These are phyloP conservation scores for Nigrospora sphaerica DNA, from an alignment of 2,329 filamentous ascomycete genomes.

Conservation along the genomic window DNA sequence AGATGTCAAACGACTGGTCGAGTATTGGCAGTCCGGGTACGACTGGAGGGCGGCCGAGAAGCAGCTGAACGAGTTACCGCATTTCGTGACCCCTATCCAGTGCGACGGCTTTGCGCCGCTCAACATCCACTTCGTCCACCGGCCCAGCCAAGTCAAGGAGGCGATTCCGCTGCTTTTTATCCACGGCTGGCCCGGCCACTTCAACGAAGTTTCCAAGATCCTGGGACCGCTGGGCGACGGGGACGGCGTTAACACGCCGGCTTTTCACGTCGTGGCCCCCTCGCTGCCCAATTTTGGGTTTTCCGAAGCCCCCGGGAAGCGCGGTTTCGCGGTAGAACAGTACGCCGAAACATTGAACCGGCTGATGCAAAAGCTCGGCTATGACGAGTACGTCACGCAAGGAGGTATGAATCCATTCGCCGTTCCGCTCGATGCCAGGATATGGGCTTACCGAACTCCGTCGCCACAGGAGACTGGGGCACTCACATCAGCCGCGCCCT, in stretches of 20 bases:
- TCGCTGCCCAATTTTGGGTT: constrained; percentile 50
- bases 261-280: constrained; percentile 52
- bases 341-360: constrained; percentile 60
- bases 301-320: constrained; percentile 31
- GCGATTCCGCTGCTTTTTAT: constrained; percentile 24
- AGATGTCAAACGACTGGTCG: constrained; percentile 25
- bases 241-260: constrained; percentile 20
- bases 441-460: constrained; percentile 17
- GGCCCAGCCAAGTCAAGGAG: constrained; percentile 18
- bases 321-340: constrained; percentile 50
- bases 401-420: constrained; percentile 11
- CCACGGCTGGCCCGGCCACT: constrained; percentile 55
- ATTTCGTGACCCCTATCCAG: constrained; percentile 26
- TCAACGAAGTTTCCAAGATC: constrained; percentile 59
- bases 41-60: constrained; percentile 27
- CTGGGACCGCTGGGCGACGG: constrained; percentile 38
- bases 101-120: constrained; percentile 28
- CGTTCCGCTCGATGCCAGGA: background rate
- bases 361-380: constrained; percentile 63
- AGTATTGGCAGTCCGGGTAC: constrained; percentile 25
- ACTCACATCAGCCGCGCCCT: constrained; percentile 57
- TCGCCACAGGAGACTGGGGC: constrained; percentile 57
- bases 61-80: constrained; percentile 25
- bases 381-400: constrained; percentile 43
- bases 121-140: constrained; percentile 30